Conservation (phyloP, 148 eudicot species). For the Cornus kousa region DNA sequence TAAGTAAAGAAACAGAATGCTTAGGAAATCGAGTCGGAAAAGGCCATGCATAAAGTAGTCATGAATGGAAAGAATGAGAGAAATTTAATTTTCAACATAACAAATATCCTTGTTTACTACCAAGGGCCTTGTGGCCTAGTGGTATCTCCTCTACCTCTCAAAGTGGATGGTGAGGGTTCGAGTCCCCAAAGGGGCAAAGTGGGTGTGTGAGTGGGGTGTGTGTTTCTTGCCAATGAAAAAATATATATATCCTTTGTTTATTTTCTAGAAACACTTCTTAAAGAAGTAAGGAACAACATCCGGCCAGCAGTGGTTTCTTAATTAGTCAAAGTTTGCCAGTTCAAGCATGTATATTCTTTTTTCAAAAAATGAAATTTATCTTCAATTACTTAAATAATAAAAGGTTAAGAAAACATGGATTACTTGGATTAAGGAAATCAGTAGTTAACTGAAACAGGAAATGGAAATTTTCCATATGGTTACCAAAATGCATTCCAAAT, state of each 20-base stretch:
- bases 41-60: background rate
- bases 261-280: background rate
- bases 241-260: background rate
- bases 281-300: background rate
- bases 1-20: background rate
- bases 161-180: no score
- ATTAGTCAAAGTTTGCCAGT: background rate
- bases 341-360: background rate
- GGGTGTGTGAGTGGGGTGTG: no score
- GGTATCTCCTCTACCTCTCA: no score
- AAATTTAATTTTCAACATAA: background rate
- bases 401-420: background rate
- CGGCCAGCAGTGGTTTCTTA: background rate
- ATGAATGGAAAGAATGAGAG: background rate
- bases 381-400: background rate
- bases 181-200: no score
- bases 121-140: no score
- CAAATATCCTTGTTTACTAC: background rate
- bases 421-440: background rate
- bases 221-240: no score
- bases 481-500: background rate
- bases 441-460: background rate
- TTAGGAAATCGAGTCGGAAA: background rate
- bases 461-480: background rate
- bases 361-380: background rate